Percentiles rank a stretch among this genome's conserved stretches.
Conservation (phyloP, 306 rosid species). For the Mimosa pudica region DNA sequence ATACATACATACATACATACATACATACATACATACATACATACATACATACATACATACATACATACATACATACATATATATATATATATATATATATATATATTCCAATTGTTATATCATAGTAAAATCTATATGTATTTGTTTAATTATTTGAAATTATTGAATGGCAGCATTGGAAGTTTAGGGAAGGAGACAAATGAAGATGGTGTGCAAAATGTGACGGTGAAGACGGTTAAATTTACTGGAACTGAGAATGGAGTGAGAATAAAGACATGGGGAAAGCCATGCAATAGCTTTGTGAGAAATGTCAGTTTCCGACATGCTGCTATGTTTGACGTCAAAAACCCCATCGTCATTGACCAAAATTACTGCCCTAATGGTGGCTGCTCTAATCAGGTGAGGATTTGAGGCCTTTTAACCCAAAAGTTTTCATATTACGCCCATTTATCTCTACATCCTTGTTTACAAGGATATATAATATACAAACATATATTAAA, state of each 20-base stretch:
- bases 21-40: too few species aligned
- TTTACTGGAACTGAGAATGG: constrained; percentile 58
- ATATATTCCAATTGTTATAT: not conserved
- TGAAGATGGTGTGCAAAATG: constrained; percentile 66
- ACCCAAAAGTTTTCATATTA: not conserved
- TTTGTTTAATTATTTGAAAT: not conserved
- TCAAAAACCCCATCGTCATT: constrained; percentile 60
- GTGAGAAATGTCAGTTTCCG: constrained; percentile 47
- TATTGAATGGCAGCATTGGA: constrained; percentile 56
- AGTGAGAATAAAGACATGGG: constrained; percentile 71
- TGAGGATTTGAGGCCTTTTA: not conserved
- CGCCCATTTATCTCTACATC: not conserved
- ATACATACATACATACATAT: too few species aligned
- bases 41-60: too few species aligned
- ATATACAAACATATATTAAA: too few species aligned
- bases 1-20: too few species aligned
- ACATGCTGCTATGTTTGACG: constrained; percentile 53
- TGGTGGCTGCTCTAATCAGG: constrained; percentile 57
- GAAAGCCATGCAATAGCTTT: constrained; percentile 52
- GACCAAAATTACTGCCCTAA: constrained; percentile 70
- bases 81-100: too few species aligned
- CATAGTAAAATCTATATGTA: not conserved
- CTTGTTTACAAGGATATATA: too few species aligned
- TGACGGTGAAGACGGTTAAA: constrained; percentile 56
- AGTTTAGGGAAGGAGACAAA: constrained; percentile 52